phyloP scores from a whole-genome alignment of 1,284 basidiomycete genomes.

The Rhodofomes roseus region DNA sequence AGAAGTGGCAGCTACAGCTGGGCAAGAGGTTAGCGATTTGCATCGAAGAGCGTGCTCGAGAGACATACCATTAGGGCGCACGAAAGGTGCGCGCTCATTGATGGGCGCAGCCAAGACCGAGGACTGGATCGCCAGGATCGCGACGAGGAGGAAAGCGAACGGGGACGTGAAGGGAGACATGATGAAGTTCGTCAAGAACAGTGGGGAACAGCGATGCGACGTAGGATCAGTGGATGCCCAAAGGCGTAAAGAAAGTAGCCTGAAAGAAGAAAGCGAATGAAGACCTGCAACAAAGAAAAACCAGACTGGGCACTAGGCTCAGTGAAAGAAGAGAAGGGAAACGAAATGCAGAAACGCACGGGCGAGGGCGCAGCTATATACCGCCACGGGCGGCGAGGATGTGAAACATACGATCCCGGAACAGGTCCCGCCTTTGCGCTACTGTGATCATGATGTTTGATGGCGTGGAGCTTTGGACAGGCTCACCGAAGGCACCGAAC shows the following conservation, averaged over 20 bases:
- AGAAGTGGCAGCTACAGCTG: neutral
- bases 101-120: neutral
- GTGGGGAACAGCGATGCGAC: neutral
- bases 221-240: neutral
- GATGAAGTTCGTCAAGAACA: neutral
- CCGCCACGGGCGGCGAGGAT: neutral
- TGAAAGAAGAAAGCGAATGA: neutral
- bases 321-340: neutral
- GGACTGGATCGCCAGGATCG: neutral
- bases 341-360: neutral
- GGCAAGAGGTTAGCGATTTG: neutral
- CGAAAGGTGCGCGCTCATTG: neutral
- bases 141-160: neutral
- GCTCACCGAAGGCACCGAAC: neutral
- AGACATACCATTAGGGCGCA: neutral
- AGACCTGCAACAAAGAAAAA: neutral
- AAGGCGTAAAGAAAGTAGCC: neutral
- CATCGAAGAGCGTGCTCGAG: too few species aligned
- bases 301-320: neutral
- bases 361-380: neutral
- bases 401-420: slow-evolving; percentile 1
- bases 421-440: slow-evolving; percentile 1
- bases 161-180: neutral
- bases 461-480: neutral
- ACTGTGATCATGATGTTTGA: neutral